Evolutionary conservation across 1,139 yeast genomes (phyloP), one percentile per base, ranked within the genome.

Genomic region (Diutina catenulata): DNA sequence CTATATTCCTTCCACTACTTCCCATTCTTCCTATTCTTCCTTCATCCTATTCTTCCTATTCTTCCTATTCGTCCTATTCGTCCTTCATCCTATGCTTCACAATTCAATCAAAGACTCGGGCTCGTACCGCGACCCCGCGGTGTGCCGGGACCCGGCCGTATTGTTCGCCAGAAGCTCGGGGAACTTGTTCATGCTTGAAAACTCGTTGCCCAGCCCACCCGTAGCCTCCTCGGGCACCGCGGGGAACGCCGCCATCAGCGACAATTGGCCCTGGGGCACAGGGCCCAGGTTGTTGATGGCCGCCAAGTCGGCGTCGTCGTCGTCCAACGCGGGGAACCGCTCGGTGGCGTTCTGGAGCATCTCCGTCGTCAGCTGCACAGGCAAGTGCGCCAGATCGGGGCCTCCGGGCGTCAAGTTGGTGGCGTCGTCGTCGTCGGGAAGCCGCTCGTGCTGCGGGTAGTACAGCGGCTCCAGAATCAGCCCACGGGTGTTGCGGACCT

Each of bases 101-200:
- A 31, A 31, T 14, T 31, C 35, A 31, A 31, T 31, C 25, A 31
- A 21, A 11, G 35, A 24, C 21, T 31, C 35, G 13, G 35, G 35
- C 18, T 31, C 35, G 22, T 31, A 31, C 13, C 35, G 15, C n/a
- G 25, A 21, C 5, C 35, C 35, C 22, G 20, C 19, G 25, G 35
- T 31, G 22, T 31, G 35, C n/a, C 35, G 35, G 6, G 25, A 21
- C 5, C 35, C 35, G 10, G 25, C 35, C 9, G 35, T 31, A 18
- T 31, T 20, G 10, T 21, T n/a, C 4, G 35, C 18, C 5, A 20
- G 13, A 14, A 31, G 25, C 13, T 31, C 35, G n/a, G 35, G 35
- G 18, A 18, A 31, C 24, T 31, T 19, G 25, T 16, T 10, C 10
- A 31, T 18, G 25, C 21, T 20, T 9, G 35, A 31, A 21, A 31